Base-by-base conservation (phyloP, 805 yeast species). In the Grigorovia humatica region DNA sequence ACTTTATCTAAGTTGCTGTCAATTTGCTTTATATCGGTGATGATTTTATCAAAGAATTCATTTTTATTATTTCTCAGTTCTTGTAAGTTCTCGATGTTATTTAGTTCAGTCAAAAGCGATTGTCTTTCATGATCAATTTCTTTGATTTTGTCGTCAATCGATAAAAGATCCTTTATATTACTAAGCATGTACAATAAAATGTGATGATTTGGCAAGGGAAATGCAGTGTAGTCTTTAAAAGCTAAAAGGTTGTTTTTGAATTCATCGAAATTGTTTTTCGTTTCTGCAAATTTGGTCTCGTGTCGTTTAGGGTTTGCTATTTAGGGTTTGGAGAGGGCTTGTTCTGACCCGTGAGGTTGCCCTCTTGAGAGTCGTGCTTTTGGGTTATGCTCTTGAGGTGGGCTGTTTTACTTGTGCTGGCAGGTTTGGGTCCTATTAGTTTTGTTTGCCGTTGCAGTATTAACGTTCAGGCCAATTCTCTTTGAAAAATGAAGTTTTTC, bases 121-220 rank as follows among this genome's bases (percentile, higher is more conserved):
- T 55, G 52, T 43, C 72, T 53, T 48, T 62, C 54, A 1, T 48
- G 38, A 20, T 62, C 60, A 7, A 70, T 55, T 9, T 54, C 53
- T 2, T 61, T 51, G 23, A 69, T 68, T 38, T 52, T 56, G 7
- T 55, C 48, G 32, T 67, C 63, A 18, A 70, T 56, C 18, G 54
- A 48, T 15, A 57, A 47, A 15, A 69, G 50, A 50, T 65, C 70
- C 20, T 65, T 59, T 17, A 63, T 49, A 30, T 58, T 56, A 19
- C 51, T 51, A 38, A 62, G 45, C 27, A 18, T 35, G 19, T 13
- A 20, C n/a, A 32, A 13, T 32, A 9, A 38, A 8, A 38, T 15
- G 17, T 38, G 17, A 13, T 13, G 42, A 17, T 13, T 38, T 8
- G 42, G 15, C 4, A 42, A 11, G 46, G n/a, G 47, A 20, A 30